Conservation (phyloP, 2,329 filamentous ascomycete species). For the Trichothecium roseum region DNA sequence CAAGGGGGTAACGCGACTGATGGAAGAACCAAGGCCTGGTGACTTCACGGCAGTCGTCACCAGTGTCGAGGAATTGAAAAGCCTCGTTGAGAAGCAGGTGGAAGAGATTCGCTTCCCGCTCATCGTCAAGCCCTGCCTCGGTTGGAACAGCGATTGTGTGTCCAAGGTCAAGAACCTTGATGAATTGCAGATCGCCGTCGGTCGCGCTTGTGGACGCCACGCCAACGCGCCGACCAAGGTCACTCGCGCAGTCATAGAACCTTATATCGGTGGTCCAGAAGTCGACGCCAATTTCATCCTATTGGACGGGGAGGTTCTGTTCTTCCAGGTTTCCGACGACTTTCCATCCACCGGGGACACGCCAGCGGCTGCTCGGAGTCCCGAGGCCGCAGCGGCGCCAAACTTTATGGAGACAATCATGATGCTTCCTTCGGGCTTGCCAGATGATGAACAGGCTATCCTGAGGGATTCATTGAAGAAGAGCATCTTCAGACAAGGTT, state of each 20-base stretch:
- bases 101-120: conserved; percentile 11
- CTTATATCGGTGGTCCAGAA: conserved; percentile 29
- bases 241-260: conserved; percentile 21
- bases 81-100: not conserved
- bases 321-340: conserved; percentile 26
- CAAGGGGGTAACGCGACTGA: conserved; percentile 17
- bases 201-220: conserved; percentile 8
- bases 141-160: conserved; percentile 21
- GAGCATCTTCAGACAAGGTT: conserved; percentile 13
- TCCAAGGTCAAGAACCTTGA: conserved; percentile 15
- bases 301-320: conserved; percentile 25
- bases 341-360: conserved; percentile 16
- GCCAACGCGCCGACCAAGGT: conserved; percentile 5
- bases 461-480: conserved; percentile 10
- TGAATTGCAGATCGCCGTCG: conserved; percentile 15
- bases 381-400: conserved; percentile 4
- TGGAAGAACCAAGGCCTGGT: conserved; percentile 9
- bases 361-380: not conserved
- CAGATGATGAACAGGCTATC: conserved; percentile 9
- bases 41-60: conserved; percentile 8
- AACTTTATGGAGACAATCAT: conserved; percentile 16
- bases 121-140: conserved; percentile 25
- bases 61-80: conserved; percentile 9
- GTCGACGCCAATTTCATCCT: conserved; percentile 30
- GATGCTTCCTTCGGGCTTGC: conserved; percentile 13